Base-by-base conservation (phyloP, 2,329 filamentous ascomycete species). In the Sporothrix protearum region DNA sequence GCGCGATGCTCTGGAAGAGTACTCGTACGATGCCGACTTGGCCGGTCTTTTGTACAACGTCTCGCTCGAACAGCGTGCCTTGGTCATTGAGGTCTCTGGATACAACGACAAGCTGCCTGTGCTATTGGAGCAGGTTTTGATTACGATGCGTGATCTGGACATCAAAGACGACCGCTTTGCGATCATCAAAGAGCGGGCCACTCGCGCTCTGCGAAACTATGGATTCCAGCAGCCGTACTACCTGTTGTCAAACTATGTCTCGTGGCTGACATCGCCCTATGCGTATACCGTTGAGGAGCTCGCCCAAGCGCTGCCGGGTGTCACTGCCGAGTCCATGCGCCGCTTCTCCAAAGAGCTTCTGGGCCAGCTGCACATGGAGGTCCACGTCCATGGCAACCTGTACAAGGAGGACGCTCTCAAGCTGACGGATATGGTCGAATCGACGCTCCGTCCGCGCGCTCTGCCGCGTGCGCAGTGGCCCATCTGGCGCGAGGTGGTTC, bases 101-200 rank as follows among this genome's bases (percentile, higher is more conserved):
- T 99, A 98, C 82, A 99, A 97, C 76, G 96, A 99, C 81, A 99
- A 99, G 83, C 89, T 99, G 77, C 85, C 92, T 0, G 93, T 97
- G 0, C 86, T 99, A 30, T 82, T 99, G 63, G 93, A 98, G 78
- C 96, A 97, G 79, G 92, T 98, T 3, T 83, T 97, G 33, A 82
- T 89, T 14, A 94, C 91, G 10, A 92, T 97, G 86, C 89, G 92
- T 68, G 92, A 97, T 76, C 84, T 98, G 5, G 88, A 94, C 49
- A 87, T 98, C 75, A 91, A 90, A 74, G 87, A 92, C n/a, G 94
- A 96, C 71, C 89, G 96, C 1, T 99, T 98, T 78, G 88, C 91
- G 66, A 94, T 98, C 76, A 88, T 97, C 80, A 96, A 97, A 79
- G 96, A 99, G 80, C 89, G 93, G 14, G 81, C 96, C 64, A 84